These are phyloP conservation scores for Paraconiothyrium brasiliense DNA, from an alignment of 2,329 filamentous ascomycete genomes.

Conservation along the genomic window DNA sequence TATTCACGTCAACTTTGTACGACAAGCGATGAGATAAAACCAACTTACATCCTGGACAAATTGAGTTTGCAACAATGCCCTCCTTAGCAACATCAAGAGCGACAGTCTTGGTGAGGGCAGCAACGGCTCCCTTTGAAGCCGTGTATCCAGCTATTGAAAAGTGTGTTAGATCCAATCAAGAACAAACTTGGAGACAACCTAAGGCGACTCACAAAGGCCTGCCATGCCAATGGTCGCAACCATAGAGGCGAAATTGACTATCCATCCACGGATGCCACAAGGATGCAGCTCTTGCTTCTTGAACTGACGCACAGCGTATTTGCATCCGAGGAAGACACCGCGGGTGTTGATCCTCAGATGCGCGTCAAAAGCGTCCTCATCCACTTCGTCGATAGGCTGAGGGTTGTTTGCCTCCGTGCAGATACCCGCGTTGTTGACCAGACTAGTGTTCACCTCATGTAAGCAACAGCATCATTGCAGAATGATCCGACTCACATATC, in stretches of 20 bases:
- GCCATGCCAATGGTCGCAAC: conserved; percentile 30
- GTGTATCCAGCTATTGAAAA: conserved; percentile 51
- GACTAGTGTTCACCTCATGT: conserved; percentile 8
- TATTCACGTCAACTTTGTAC: conserved; percentile 18
- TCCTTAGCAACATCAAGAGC: conserved; percentile 56
- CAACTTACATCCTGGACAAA: conserved; percentile 55
- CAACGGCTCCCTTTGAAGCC: conserved; percentile 59
- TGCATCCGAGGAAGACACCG: conserved; percentile 52
- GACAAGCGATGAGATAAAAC: not conserved
- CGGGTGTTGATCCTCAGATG: conserved; percentile 50
- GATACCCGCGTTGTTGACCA: conserved; percentile 51
- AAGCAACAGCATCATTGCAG: not conserved
- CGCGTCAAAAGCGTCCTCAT: conserved; percentile 47
- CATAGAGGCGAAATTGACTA: conserved; percentile 51
- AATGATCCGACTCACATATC: conserved; percentile 41
- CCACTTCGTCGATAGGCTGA: conserved; percentile 39
- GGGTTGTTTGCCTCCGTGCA: conserved; percentile 37
- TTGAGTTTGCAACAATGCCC: conserved; percentile 53
- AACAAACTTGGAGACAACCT: not conserved
- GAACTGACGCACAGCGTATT: conserved; percentile 51
- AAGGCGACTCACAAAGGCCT: conserved; percentile 44
- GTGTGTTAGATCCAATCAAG: not conserved
- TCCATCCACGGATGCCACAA: conserved; percentile 47
- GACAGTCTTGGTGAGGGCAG: conserved; percentile 57
- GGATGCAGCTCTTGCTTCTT: conserved; percentile 44